A percentile compares a stretch with the other conserved stretches of the same genome.
Conservation (phyloP, 257 asterid species). For the Ehretia macrophylla region DNA sequence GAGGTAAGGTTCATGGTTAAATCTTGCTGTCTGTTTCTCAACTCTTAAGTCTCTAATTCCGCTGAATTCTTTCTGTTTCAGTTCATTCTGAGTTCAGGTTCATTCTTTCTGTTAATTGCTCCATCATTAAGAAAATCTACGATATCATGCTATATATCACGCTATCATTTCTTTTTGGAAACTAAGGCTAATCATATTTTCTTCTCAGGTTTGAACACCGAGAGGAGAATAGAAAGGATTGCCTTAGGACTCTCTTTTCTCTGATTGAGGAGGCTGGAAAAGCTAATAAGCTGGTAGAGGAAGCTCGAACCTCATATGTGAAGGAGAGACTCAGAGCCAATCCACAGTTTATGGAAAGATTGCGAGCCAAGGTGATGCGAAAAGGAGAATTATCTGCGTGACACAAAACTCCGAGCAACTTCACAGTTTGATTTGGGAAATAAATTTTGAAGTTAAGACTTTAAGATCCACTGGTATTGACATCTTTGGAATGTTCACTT, state of each 20-base stretch:
- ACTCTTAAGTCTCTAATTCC: background rate
- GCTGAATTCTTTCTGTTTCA: background rate
- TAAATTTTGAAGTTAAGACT: background rate
- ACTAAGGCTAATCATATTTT: constrained; percentile 4
- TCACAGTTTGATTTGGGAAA: background rate
- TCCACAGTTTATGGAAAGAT: constrained; percentile 72
- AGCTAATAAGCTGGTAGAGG: constrained; percentile 64
- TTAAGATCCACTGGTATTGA: too few species aligned
- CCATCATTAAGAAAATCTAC: too few species aligned
- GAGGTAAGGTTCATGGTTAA: constrained; percentile 40
- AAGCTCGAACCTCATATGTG: constrained; percentile 48
- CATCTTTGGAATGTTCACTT: too few species aligned
- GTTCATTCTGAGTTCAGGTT: too few species aligned
- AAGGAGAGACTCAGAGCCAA: constrained; percentile 74
- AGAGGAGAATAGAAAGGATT: constrained; percentile 94
- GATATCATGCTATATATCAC: too few species aligned
- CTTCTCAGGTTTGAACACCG: constrained; percentile 72
- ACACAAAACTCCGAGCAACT: constrained; percentile 5
- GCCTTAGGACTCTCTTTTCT: constrained; percentile 71
- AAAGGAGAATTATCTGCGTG: constrained; percentile 24
- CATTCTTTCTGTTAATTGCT: too few species aligned
- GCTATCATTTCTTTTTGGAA: background rate
- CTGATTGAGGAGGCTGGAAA: constrained; percentile 81
- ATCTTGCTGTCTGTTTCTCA: background rate
- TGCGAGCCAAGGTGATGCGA: constrained; percentile 47